Evolutionary conservation across 192 early-diverging fungal genomes (phyloP), one percentile per base, ranked within the genome.

Genomic region (Coemansia sp.): DNA sequence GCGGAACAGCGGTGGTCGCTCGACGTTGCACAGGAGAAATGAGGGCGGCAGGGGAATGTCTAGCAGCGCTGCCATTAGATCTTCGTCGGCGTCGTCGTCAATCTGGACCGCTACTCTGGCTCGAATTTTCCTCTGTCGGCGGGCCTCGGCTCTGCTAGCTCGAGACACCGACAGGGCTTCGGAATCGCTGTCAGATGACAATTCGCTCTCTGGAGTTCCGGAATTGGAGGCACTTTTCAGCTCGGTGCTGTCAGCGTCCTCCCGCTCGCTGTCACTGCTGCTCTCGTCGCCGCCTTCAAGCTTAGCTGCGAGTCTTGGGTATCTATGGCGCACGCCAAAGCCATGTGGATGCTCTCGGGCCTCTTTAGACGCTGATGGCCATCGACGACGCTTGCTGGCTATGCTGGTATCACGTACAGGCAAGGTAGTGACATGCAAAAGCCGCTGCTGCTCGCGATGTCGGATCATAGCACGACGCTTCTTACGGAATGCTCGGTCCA

Each of bases 21-120:
- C 68, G 18, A 62, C 60, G 53, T 85, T 92, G 66, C 83, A 85
- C 4, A 92, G 65, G 36, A 82, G 57, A 54, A 92, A 88, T 9
- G 76, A 82, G 12, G 87, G 82, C 1, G 85, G 82, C 52, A 83
- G 87, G 17, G 70, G 67, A 21, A 84, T 77, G 35, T 84, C 83
- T 2, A 82, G 56, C 24, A 85, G 69, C 1, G 82, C 80, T 0
- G 83, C 80, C 80, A 85, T 81, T 35, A 85, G 71, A 56, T 92
- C 90, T 65, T 90, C 88, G 67, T 92, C 90, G 5, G 86, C 85
- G 40, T 90, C 90, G 56, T 92, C 90, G 56, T 92, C 90, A 59
- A 92, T 88, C 72, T 92, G 87, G 19, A 90, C 84, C 1, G 89
- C 86, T 18, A 87, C 84, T 41, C 72, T 39, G 8, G 50, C 63